These are phyloP conservation scores for Phytophthora constricta DNA, from an alignment of 352 stramenopile species.

Conservation along the genomic window DNA sequence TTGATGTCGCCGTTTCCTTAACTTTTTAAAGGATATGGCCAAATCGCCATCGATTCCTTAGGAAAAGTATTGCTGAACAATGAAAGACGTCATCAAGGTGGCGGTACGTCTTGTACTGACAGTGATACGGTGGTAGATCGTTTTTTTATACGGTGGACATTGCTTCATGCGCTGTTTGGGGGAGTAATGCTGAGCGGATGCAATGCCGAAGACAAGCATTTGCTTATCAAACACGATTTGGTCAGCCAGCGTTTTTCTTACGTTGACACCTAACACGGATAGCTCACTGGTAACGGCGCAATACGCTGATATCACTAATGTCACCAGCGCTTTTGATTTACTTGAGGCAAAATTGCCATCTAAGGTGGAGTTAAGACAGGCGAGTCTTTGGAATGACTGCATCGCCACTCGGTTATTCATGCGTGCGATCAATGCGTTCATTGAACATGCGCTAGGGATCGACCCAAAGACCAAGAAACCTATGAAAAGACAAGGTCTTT, in stretches of 20 bases:
- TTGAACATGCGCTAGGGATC: conserved; percentile 5
- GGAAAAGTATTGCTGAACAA: conserved; percentile 3
- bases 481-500: background rate
- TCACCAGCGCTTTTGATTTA: conserved; percentile 4
- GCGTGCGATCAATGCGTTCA: conserved; percentile 8
- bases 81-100: conserved; percentile 7
- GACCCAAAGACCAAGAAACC: background rate
- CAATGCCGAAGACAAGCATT: conserved; percentile 5
- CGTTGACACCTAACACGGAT: conserved; percentile 7
- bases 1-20: conserved; percentile 4
- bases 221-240: conserved; percentile 15
- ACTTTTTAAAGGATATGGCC: conserved; percentile 1
- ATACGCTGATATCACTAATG: conserved; percentile 2
- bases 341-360: background rate
- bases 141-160: background rate
- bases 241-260: conserved; percentile 11
- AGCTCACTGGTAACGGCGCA: conserved; percentile 8
- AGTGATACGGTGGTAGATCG: background rate
- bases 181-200: conserved; percentile 2
- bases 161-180: background rate
- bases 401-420: conserved; percentile 11
- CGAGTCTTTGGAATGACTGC: conserved; percentile 16
- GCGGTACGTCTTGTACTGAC: background rate
- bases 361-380: conserved; percentile 8
- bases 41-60: background rate